Evolutionary conservation across 768 basidiomycete genomes (phyloP), one percentile per base, ranked within the genome.

Genomic region (Lentinula aciculospora): DNA sequence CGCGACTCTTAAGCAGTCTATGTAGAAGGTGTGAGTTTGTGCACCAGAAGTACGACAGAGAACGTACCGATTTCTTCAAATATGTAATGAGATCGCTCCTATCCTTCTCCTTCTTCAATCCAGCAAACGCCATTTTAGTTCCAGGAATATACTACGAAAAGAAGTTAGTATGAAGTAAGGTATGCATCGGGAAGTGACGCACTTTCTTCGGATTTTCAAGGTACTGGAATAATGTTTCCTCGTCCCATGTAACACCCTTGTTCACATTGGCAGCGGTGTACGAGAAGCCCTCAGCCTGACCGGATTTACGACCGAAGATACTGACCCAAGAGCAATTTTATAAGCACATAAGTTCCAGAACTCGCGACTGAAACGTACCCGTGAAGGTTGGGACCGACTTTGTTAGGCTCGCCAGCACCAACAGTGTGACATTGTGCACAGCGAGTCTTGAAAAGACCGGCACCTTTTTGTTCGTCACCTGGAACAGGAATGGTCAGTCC

Each of bases 71-170:
- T 53, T 86, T 82, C 79, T 90, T 90, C 66, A 95, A 79, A 70
- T 79, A 84, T 58, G 94, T 84, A 67, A 98, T 82, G 67, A 98
- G 86, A 76, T 98, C 95, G 70, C 85, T 90, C 76, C 95, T 87
- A 72, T 98, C 95, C 82, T 94, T 93, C 9, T 92, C 92, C 84
- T 98, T 98, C 88, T 98, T 98, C 71, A 98, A 76, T 67, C 96
- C 96, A 63, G 94, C 94, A 66, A 97, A 98, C 58, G 94, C 95
- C 95, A 98, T 98, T 80, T 96, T 97, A 51, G 95, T 97, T 48
- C 95, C 94, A 37, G 92, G 92, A 63, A 95, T 95, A 77, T 94
- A 94, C 89, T 92, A 59, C 1, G 45, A 45, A 19, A 15, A 31
- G 21, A 27, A 6, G 29, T 34, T 13, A 57, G 27, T 10, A 23